Conservation (phyloP, 495 filamentous ascomycete species). For the Neurospora sp. region DNA sequence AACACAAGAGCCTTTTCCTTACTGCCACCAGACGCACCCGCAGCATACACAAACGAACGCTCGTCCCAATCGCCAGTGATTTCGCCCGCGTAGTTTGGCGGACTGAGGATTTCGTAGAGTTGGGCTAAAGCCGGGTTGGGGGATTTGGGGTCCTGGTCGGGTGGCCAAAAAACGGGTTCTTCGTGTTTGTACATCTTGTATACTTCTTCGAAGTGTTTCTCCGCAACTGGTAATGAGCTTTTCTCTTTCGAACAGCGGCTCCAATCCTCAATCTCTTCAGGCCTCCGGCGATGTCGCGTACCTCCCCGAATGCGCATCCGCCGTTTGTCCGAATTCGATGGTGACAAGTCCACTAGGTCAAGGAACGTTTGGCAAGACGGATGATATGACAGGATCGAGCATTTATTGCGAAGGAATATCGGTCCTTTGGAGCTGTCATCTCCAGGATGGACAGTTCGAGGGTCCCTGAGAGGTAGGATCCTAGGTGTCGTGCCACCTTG, state of each 20-base stretch:
- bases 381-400: constrained; percentile 51
- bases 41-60: constrained; percentile 49
- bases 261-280: constrained; percentile 33
- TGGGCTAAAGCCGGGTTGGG: constrained; percentile 25
- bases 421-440: constrained; percentile 28
- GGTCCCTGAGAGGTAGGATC: constrained; percentile 2
- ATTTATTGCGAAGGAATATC: constrained; percentile 46
- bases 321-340: constrained; percentile 21
- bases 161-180: constrained; percentile 50
- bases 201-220: constrained; percentile 17
- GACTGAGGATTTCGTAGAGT: constrained; percentile 48
- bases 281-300: constrained; percentile 38
- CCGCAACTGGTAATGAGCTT: neutral
- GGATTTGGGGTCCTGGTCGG: constrained; percentile 29
- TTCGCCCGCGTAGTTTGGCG: constrained; percentile 35
- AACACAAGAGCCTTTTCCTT: constrained; percentile 39
- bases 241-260: constrained; percentile 1
- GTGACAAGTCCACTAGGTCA: constrained; percentile 50
- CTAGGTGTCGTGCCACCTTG: neutral
- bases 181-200: constrained; percentile 35
- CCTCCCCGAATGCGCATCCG: constrained; percentile 22
- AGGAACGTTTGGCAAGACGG: constrained; percentile 48
- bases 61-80: constrained; percentile 50
- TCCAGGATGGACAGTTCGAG: constrained; percentile 20
- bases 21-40: constrained; percentile 26